A percentile compares a stretch with the other conserved stretches of the same genome.
Conservation (phyloP, 2,329 filamentous ascomycete genomes). For the Ophiosphaerella narmari region DNA sequence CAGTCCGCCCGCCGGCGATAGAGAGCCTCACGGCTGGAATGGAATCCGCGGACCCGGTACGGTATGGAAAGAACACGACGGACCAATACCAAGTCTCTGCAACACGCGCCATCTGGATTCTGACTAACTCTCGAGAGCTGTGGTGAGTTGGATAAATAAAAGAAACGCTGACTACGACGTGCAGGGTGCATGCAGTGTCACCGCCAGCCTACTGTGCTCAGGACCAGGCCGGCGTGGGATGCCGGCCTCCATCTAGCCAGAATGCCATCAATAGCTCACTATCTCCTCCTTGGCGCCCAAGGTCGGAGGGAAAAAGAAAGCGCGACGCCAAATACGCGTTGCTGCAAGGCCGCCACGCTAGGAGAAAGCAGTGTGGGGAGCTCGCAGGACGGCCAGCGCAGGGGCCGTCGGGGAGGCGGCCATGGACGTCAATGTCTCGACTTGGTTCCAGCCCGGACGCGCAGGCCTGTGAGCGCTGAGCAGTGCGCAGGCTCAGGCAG, state of each 20-base stretch:
- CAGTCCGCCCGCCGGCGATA: no score
- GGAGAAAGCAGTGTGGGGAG: slow-evolving; percentile 6
- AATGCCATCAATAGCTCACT: no score
- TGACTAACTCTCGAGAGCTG: no score
- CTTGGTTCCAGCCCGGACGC: not conserved
- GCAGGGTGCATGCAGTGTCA: not conserved
- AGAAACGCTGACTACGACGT: no score
- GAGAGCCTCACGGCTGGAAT: slow-evolving; percentile 12
- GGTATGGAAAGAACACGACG: not conserved
- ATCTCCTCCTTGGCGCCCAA: no score
- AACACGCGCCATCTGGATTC: not conserved
- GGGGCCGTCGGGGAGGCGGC: slow-evolving; percentile 12
- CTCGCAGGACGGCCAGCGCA: slow-evolving; percentile 7
- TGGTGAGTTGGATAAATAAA: no score
- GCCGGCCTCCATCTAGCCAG: no score
- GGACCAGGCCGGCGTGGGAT: no score
- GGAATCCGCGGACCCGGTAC: slow-evolving; percentile 20
- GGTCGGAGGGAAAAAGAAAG: not conserved
- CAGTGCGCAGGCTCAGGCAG: no score
- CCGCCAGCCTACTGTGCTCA: not conserved
- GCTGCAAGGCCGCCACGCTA: slow-evolving; percentile 20
- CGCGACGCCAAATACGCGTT: not conserved
- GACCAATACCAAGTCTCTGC: slow-evolving; percentile 12
- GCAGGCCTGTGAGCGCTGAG: not conserved
- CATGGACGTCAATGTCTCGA: slow-evolving; percentile 2